Base-by-base conservation (phyloP, 148 eudicot genomes). In the Rhododendron williamsianum region DNA sequence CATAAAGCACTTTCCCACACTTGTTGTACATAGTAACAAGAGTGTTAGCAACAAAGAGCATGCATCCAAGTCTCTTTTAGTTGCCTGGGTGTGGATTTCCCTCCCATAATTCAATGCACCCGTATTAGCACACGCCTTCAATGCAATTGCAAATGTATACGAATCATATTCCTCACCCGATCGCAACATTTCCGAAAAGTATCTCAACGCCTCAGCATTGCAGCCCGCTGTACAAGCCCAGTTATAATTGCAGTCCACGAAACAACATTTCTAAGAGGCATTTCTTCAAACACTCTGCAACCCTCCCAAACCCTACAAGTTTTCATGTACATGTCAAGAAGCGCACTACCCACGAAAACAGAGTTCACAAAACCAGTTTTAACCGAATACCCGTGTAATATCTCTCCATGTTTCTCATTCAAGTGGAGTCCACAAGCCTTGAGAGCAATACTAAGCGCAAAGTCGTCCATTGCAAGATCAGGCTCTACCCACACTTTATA, bases 221-320 rank as follows among this genome's bases (percentile, higher is more conserved):
- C 88, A 86, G 76, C 99, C 98, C 19, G 91, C 87, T 88, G 93
- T 73, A 94, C 99, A 80, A 96, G 89, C 78, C 99, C 99, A 4
- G 95, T 91, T 84, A 96, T 96, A 54, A 93, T 85, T 51, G 98
- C 94, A 65, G 99, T 96, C 99, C 99, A 96, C 11, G 97, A 92
- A 78, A 94, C 97, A 11, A 93, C 97, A 91, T 96, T 96, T 81
- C 94, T 94, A 65, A 89, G 89, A 2, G 97, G 97, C 97, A 96
- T 93, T 88, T 93, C 94, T 80, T 91, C 92, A 82, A 96, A 96
- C 56, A 93, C 90, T 87, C 74, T 87, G 89, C 99, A 91, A 67
- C 95, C 93, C 85, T 93, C 95, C 18, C 49, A 83, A 83, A 93
- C 79, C 74, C 87, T 90, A 16, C 95, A 91, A 0, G 83, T 88